A percentile compares a stretch with the other conserved stretches of the same genome.
These are phyloP conservation scores for Microsporum canis DNA, from an alignment of 2,329 filamentous ascomycete species.

Conservation along the genomic window DNA sequence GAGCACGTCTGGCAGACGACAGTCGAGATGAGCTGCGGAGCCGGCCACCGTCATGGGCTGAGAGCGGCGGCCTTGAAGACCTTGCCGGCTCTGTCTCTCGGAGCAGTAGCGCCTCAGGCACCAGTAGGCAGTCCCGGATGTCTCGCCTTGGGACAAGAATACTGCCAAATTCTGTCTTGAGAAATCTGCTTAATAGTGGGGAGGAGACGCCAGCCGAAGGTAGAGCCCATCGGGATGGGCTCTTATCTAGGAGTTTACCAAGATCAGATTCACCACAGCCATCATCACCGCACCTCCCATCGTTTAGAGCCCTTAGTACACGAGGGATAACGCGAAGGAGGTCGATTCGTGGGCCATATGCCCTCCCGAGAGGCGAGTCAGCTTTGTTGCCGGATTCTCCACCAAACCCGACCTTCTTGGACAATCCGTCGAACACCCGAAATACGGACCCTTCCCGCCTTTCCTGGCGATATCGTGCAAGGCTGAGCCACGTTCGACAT, in stretches of 20 bases:
- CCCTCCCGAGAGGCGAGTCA: constrained; percentile 28
- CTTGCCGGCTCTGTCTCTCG: not conserved
- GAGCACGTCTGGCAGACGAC: not conserved
- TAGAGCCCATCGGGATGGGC: constrained; percentile 33
- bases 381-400: constrained; percentile 22
- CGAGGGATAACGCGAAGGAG: constrained; percentile 32
- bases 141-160: constrained; percentile 39
- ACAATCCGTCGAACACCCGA: constrained; percentile 18
- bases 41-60: not conserved
- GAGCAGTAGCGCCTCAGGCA: constrained; percentile 25
- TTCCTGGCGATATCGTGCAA: constrained; percentile 31
- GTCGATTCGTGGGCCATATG: constrained; percentile 30
- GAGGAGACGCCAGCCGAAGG: constrained; percentile 38
- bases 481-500: constrained; percentile 34
- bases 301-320: constrained; percentile 30
- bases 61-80: not conserved
- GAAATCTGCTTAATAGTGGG: constrained; percentile 35
- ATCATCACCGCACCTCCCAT: constrained; percentile 28
- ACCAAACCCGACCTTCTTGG: constrained; percentile 20
- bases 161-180: constrained; percentile 36
- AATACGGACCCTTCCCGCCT: constrained; percentile 22
- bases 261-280: constrained; percentile 26
- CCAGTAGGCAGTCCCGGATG: constrained; percentile 37
- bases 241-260: constrained; percentile 29
- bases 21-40: not conserved